Evolutionary conservation across 208 protist species (phyloP), one percentile per base, ranked within the genome.

Genomic region (Leishmania major): DNA sequence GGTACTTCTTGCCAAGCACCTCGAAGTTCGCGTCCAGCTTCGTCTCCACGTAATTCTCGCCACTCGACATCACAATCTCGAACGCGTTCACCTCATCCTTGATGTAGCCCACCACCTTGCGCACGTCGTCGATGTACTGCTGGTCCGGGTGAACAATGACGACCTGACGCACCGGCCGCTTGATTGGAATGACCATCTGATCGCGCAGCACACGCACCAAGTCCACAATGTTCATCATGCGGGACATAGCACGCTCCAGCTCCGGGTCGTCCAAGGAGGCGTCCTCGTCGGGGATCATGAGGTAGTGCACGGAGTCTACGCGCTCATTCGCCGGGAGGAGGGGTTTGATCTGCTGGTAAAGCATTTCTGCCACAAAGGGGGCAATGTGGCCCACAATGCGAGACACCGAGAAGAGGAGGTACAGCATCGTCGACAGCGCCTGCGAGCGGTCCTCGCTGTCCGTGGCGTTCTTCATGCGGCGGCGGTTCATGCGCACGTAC

Each of bases 401-500:
- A 8, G 90, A 88, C 5, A 98, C 82, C 40, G 90, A 92, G 76
- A 99, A 93, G 55, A 99, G 89, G 5, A 99, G 98, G 51, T 96
- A 91, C 62, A 96, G 94, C 78, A 99, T 95, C 37, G 98, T 96
- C 43, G 87, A 92, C 13, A 98, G 88, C n/a, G 93, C 87, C 49
- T 96, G 89, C 3, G 92, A 83, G 45, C 94, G 85, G 82, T 98
- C 98, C 51, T 96, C 89, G 57, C 75, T 72, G 73, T 95, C 88
- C 31, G 91, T 86, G 79, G 85, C 57, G 59, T 94, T 96, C 89
- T 99, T 99, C 89, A 99, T 95, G 73, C 99, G 94, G 55, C 94
- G 92, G 37, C 98, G 96, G 90, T 99, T 99, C 86, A 99, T 97
- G 77, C 99, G 96, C 31, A 99, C 97, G 82, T 99, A 99, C 99